Evolutionary conservation across 2,329 filamentous ascomycete species (phyloP), one percentile per base, ranked within the genome.

Genomic region (Lachnellula occidentalis): DNA sequence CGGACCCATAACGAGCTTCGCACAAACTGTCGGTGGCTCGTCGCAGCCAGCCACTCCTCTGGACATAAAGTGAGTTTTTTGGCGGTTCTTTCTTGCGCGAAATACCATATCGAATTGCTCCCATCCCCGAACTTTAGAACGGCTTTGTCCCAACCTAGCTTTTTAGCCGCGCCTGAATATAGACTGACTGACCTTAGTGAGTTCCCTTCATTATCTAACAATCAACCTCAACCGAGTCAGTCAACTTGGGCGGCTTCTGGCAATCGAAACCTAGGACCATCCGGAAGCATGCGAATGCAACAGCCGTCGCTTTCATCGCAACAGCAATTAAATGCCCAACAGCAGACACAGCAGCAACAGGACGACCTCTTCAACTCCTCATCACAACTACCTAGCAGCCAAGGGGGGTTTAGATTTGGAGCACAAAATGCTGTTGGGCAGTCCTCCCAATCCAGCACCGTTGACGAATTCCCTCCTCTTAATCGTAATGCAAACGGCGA

Each of bases 181-280:
- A 27, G n/a, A 45, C 41, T 55, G 45, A 39, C 64, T 65, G 41
- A 65, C 53, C 17, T 36, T 57, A 87, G 83, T 57, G 83, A 87
- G 66, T 87, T 87, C 52, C 83, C 83, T 8, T 84, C 82, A 21
- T 70, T 87, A 61, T 85, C 82, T 50, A 83, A 81, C 64, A 83
- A 79, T 59, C 73, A 80, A 45, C 79, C 67, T 46, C 68, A 70
- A 56, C 66, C 65, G 51, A 67, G 64, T 37, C 67, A 68, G 47
- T 67, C 67, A 21, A 64, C 64, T 22, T 70, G 67, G 67, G 61
- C 66, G 41, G 59, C 62, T 42, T 57, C 66, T 48, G 64, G 66
- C 37, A 59, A 55, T 50, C 58, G 66, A 50, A 65, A 60, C 51
- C 15, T 67, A 14, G 67, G 62, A 17, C 65, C 64, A 42, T 57